These are phyloP conservation scores for Diplogelasinospora grovesii DNA, from an alignment of 495 filamentous ascomycete species.

Conservation along the genomic window DNA sequence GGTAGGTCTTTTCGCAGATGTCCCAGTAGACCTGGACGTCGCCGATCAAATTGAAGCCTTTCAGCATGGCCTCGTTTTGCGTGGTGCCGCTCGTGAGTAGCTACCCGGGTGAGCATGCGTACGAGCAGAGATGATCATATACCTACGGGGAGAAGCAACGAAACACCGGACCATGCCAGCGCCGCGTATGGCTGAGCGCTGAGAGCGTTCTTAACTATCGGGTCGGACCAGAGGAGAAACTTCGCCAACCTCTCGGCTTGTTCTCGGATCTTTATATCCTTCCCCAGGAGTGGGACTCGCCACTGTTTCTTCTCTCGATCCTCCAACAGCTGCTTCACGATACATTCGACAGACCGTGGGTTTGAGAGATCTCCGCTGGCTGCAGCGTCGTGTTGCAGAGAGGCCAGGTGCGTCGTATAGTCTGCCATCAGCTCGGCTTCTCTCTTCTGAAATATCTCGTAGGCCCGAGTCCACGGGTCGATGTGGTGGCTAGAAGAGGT, in stretches of 20 bases:
- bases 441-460: no score
- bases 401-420: no score
- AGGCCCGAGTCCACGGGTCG: no score
- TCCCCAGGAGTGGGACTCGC: slow-evolving; percentile 13
- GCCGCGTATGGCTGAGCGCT: slow-evolving; percentile 27
- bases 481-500: no score
- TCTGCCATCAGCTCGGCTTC: no score
- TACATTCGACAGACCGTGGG: slow-evolving; percentile 1
- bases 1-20: slow-evolving; percentile 16
- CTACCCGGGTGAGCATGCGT: slow-evolving; percentile 20
- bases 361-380: no score
- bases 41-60: slow-evolving; percentile 15
- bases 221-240: slow-evolving; percentile 26
- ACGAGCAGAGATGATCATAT: slow-evolving; percentile 3
- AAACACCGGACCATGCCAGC: slow-evolving; percentile 27
- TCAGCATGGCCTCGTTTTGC: slow-evolving; percentile 19
- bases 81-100: no score
- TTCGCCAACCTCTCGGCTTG: slow-evolving; percentile 25
- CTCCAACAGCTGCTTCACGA: slow-evolving; percentile 16
- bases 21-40: slow-evolving; percentile 17
- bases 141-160: slow-evolving; percentile 25
- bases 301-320: slow-evolving; percentile 22
- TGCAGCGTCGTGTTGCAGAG: no score
- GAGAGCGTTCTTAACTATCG: slow-evolving; percentile 19
- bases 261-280: slow-evolving; percentile 18